Base-by-base conservation (phyloP, 2,329 filamentous ascomycete genomes). In the Metarhizium sp. region DNA sequence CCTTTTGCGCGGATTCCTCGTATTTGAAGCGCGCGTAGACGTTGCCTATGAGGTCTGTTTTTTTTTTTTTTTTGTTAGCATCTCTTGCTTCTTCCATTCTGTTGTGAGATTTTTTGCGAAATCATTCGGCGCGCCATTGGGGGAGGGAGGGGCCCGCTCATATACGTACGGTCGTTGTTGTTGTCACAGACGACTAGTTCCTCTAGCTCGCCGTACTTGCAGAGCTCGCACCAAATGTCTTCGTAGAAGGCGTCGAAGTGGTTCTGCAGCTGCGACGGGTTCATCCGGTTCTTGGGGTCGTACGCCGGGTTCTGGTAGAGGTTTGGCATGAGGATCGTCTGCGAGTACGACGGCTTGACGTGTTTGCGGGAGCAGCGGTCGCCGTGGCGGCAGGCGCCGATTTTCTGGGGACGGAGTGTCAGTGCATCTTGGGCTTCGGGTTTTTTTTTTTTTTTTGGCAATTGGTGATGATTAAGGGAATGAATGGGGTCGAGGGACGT, bases 191-290 rank as follows among this genome's bases (percentile, higher is more conserved):
- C 92, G 13, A 99, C 94, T 13, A 99, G 83, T 76, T 99, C 94
- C 75, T 99, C 94, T 40, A 97, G 80, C 75, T 97, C 90, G 63
- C 94, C 94, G 72, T 95, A 99, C 75, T 95, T 91, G 86, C 94
- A 97, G 78, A 99, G 90, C 82, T 99, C 94, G 77, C 92, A 97
- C 92, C 94, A 99, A 63, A 99, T 91, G 72, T 99, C 94, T 78
- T 99, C 94, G 79, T 99, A 99, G 74, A 99, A 99, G 67, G 94
- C 94, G 74, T 99, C 94, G 71, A 99, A 99, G 81, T 99, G 94
- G 78, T 96, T 96, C 75, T 96, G 92, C 71, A 97, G 87, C 79
- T 99, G 94, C 64, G 84, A 87, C 6, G 91, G 78, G 76, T 95
- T 96, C 88, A 99, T 96, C 76, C 92, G 94, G 80, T 86, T 94